Evolutionary conservation across 2,329 filamentous ascomycete species (phyloP), one percentile per base, ranked within the genome.

Genomic region (Curvularia hawaiiensis): DNA sequence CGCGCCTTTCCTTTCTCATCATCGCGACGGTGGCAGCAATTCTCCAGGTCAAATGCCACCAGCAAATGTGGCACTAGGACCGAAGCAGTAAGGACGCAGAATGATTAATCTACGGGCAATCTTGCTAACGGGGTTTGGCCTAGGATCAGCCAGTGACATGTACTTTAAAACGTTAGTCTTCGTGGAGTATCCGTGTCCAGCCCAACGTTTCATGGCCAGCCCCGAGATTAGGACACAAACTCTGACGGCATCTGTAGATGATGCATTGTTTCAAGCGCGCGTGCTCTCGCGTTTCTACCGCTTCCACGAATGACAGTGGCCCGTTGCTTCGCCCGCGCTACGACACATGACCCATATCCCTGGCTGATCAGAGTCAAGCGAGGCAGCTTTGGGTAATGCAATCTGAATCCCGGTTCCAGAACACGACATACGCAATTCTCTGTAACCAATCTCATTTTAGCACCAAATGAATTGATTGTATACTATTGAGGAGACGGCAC

Each of bases 401-500:
- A 67, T 56, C 59, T 53, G 58, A 55, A 62, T 54, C 57, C 58
- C 59, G 54, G 60, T 56, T 63, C 50, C 43, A 20, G 31, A 38
- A 12, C 7, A 26, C 30, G 38, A 53, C 56, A 60, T 59, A 61
- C 40, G 49, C 56, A 61, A 64, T 55, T 44, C 54, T 41, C 33
- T 10, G 51, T 46, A 14, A 35, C 38, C n/a, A 59, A 24, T 50
- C 56, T 28, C 58, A 65, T 57, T 60, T 62, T 56, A 38, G 30
- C 45, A 54, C 56, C 52, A 47, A 62, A 61, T 65, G 64, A 62
- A 57, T 44, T 59, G 14, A 28, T 44, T 28, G 20, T 26, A 14
- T 56, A 63, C 59, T 59, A 54, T 46, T 24, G 20, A 12, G 28
- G 49, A 51, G 20, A 57, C 68, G 69, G 66, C 64, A 58, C 20